Evolutionary conservation across 2,329 filamentous ascomycete species (phyloP), one percentile per base, ranked within the genome.

Genomic region (Nemania sp.): DNA sequence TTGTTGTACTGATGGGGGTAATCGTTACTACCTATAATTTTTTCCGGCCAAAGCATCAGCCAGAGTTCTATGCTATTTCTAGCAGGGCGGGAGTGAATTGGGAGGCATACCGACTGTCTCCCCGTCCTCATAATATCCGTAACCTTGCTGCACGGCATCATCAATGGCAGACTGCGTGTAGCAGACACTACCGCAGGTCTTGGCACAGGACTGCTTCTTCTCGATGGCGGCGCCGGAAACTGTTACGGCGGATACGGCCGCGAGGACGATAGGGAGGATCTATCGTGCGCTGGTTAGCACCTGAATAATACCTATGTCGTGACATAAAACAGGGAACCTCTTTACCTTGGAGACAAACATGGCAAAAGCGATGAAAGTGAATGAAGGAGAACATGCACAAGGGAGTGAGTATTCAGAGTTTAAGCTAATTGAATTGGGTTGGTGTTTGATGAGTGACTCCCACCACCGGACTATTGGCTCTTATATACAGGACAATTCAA

Each of bases 1-100:
- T 83, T 77, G 70, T 82, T 80, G 75, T 82, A 83, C 69, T 79
- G 75, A 70, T 84, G 82, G 11, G 82, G 82, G 69, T 84, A 84
- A 56, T 77, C 72, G 67, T 79, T 78, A 54, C 63, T 69, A 62
- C 75, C 76, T 71, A n/a, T 45, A 8, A n/a, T 18, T n/a, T 45
- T 45, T 45, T 18, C 15, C 3, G 10, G 15, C 11, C 13, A 45
- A 5, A n/a, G 5, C 41, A n/a, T 45, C n/a, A 18, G 7, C 15
- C 41, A 13, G 13, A 41, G 13, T 41, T 41, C 13, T 6, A 41
- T 13, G 35, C n/a, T 8, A 8, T 32, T 32, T 32, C 29, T 35
- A 13, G 18, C 8, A 32, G 29, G 29, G 24, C 27, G 3, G 24
- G 32, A 11, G 24, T 38, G 32, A 64, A 22, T 10, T 1, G 47